Conservation (phyloP, 2,329 filamentous ascomycete species). For the Pseudogymnoascus sp. region DNA sequence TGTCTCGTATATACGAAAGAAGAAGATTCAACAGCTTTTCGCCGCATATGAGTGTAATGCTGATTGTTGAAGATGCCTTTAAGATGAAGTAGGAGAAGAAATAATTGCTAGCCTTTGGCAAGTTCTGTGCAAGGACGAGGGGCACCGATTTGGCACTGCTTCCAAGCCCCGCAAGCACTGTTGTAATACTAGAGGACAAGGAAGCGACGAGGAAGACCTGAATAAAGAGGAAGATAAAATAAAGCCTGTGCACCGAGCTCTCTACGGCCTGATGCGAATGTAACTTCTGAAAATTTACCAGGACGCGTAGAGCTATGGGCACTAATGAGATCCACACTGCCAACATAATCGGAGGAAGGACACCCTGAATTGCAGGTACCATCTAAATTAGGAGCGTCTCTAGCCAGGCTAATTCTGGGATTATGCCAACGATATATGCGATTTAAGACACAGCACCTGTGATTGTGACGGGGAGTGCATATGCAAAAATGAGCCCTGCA, state of each 20-base stretch:
- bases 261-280: constrained; percentile 24
- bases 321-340: constrained; percentile 13
- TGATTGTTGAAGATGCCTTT: constrained; percentile 13
- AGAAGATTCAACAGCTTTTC: constrained; percentile 10
- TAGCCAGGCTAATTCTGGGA: constrained; percentile 13
- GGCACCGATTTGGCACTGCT: neutral
- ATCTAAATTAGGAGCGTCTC: constrained; percentile 13
- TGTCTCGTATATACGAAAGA: neutral
- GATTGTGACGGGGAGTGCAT: constrained; percentile 15
- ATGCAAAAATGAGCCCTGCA: constrained; percentile 21
- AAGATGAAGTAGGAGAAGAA: constrained; percentile 22
- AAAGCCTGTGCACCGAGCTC: constrained; percentile 50
- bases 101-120: constrained; percentile 20
- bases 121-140: constrained; percentile 9
- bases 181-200: constrained; percentile 51
- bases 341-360: constrained; percentile 7
- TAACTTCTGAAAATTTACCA: constrained; percentile 21
- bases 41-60: constrained; percentile 13
- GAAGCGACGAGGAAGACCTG: no score
- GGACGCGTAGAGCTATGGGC: constrained; percentile 15
- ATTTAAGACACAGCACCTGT: constrained; percentile 16
- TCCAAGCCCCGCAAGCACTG: constrained; percentile 38
- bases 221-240: constrained; percentile 61
- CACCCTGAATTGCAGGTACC: constrained; percentile 13
- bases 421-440: constrained; percentile 12